A percentile compares a stretch with the other conserved stretches of the same genome.
Evolutionary conservation across 2,329 filamentous ascomycete genomes (phyloP).

Genomic region (Xylariales sp.): DNA sequence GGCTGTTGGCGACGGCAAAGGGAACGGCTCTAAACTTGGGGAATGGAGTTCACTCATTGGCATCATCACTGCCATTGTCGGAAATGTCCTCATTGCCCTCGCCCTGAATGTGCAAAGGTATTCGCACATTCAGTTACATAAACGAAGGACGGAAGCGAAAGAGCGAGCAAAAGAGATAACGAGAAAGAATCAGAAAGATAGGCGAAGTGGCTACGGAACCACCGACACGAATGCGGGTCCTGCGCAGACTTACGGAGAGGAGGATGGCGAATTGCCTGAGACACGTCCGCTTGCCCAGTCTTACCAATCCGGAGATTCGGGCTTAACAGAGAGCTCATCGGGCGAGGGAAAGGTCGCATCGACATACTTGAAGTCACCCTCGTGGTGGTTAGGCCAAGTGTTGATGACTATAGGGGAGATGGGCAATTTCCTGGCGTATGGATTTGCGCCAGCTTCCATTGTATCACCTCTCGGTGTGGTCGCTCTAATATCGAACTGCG

Average conservation of each 20-base stretch:
- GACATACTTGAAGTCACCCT: slow-evolving; percentile 83
- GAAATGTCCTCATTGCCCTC: slow-evolving; percentile 90
- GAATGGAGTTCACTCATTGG: slow-evolving; percentile 93
- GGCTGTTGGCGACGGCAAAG: slow-evolving; percentile 20
- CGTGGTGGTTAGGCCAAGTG: slow-evolving; percentile 93
- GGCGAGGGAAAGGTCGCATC: slow-evolving; percentile 42
- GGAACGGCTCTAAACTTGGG: slow-evolving; percentile 46
- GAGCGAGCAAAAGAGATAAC: slow-evolving; percentile 50
- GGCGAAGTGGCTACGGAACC: slow-evolving; percentile 24
- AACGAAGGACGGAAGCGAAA: slow-evolving; percentile 58
- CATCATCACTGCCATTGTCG: slow-evolving; percentile 85
- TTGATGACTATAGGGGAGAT: slow-evolving; percentile 91
- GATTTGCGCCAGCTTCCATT: slow-evolving; percentile 95
- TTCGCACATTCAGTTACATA: slow-evolving; percentile 79
- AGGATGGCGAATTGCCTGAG: slow-evolving; percentile 32
- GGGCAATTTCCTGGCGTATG: slow-evolving; percentile 95
- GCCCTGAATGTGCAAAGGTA: slow-evolving; percentile 96
- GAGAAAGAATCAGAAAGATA: slow-evolving; percentile 36
- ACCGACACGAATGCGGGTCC: slow-evolving; percentile 19
- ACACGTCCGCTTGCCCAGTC: slow-evolving; percentile 49
- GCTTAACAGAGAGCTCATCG: slow-evolving; percentile 31
- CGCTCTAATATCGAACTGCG: slow-evolving; percentile 90
- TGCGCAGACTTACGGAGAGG: slow-evolving; percentile 26
- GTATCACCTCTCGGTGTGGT: slow-evolving; percentile 97
- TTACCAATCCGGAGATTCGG: slow-evolving; percentile 40